These are phyloP conservation scores for Cladosporium sphaerospermum DNA, from an alignment of 2,329 filamentous ascomycete species.

Conservation along the genomic window DNA sequence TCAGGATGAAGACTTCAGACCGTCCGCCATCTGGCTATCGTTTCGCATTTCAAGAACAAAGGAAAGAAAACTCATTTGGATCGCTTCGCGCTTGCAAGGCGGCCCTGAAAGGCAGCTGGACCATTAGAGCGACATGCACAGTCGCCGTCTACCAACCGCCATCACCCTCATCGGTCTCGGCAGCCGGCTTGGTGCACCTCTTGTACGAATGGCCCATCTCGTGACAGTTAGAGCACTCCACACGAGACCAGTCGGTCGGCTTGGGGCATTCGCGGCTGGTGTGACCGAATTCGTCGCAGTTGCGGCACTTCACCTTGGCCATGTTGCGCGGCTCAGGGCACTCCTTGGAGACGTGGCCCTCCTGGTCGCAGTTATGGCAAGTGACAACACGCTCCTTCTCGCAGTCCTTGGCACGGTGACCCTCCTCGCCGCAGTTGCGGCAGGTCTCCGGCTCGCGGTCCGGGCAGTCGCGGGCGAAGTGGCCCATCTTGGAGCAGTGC, in stretches of 20 bases:
- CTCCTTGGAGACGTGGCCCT: constrained; percentile 57
- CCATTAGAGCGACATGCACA: not conserved
- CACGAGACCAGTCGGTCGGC: constrained; percentile 34
- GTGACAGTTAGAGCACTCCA: constrained; percentile 43
- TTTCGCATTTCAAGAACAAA: too few relatives aligned
- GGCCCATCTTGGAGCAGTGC: constrained; percentile 39
- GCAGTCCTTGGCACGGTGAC: constrained; percentile 30
- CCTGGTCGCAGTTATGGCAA: constrained; percentile 35
- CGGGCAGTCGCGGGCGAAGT: constrained; percentile 32
- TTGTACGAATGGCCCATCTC: constrained; percentile 24
- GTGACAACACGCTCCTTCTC: constrained; percentile 28
- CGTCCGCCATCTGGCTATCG: not conserved
- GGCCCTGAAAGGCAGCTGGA: too few relatives aligned
- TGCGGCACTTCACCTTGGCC: constrained; percentile 42
- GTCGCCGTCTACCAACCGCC: constrained; percentile 2
- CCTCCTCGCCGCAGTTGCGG: constrained; percentile 31
- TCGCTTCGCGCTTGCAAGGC: too few relatives aligned
- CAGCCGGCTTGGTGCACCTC: constrained; percentile 21
- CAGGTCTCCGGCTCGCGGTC: constrained; percentile 24
- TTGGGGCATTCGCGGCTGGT: constrained; percentile 21
- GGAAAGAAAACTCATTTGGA: too few relatives aligned
- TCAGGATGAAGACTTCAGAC: not conserved
- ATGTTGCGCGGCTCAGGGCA: constrained; percentile 56
- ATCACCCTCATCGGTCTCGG: constrained; percentile 11
- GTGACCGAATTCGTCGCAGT: constrained; percentile 36